Percentiles rank a stretch among this genome's conserved stretches.
Evolutionary conservation across 495 filamentous ascomycete species (phyloP).

Genomic region (Xylaria nigripes): DNA sequence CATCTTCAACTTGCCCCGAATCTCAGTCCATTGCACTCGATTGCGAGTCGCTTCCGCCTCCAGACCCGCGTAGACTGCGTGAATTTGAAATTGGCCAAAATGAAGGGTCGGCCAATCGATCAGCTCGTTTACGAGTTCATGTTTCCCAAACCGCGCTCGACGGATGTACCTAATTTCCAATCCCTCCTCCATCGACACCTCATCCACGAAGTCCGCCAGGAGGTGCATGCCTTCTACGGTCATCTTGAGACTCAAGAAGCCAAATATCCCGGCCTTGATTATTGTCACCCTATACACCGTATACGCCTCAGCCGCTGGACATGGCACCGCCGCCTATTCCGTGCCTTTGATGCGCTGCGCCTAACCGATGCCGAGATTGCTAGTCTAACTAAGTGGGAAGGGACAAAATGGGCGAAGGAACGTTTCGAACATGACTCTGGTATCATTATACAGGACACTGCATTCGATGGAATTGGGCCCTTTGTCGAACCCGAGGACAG

Average conservation of each 20-base stretch:
- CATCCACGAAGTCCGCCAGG: constrained; percentile 81
- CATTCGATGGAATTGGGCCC: constrained; percentile 54
- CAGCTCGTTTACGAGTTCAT: constrained; percentile 48
- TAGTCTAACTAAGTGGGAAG: constrained; percentile 81
- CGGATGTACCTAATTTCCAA: constrained; percentile 45
- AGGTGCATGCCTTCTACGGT: constrained; percentile 80
- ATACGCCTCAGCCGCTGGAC: constrained; percentile 72
- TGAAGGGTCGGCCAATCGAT: constrained; percentile 47
- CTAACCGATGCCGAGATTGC: constrained; percentile 72
- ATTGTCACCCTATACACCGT: constrained; percentile 70
- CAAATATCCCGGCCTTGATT: constrained; percentile 86
- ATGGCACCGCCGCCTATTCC: constrained; percentile 75
- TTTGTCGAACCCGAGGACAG: constrained; percentile 45
- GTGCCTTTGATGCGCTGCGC: constrained; percentile 67
- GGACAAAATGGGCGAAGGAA: constrained; percentile 83
- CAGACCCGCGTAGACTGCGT: neutral
- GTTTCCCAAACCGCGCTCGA: constrained; percentile 44
- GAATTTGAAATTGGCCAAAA: constrained; percentile 22
- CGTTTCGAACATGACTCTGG: constrained; percentile 74
- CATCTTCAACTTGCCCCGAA: neutral
- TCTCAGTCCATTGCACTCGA: neutral
- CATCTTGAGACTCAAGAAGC: constrained; percentile 77
- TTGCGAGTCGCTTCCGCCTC: neutral
- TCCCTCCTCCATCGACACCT: constrained; percentile 52
- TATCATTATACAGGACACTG: constrained; percentile 67